phyloP scores from a whole-genome alignment of 2,329 filamentous ascomycete species.

The Diaporthe citriasiana region DNA sequence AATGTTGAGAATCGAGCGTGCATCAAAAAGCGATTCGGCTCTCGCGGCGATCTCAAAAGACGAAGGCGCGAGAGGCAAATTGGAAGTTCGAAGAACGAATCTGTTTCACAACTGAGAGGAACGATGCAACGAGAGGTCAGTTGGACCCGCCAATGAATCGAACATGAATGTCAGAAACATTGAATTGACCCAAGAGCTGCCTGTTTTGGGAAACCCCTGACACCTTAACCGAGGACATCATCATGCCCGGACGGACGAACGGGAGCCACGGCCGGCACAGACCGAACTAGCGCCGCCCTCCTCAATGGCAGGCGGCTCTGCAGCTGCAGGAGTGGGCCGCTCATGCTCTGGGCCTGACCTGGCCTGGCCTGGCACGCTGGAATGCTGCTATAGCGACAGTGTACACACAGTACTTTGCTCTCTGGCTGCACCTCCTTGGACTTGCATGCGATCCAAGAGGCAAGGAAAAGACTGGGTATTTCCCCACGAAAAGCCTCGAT shows the following conservation, averaged over 20 bases:
- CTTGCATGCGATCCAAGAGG: neutral
- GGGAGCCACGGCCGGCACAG: slow-evolving; percentile 33
- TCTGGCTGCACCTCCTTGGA: neutral
- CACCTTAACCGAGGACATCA: slow-evolving; percentile 35
- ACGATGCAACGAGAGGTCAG: neutral
- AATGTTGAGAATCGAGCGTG: neutral
- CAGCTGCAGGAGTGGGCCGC: slow-evolving; percentile 24
- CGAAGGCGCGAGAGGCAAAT: slow-evolving; percentile 27
- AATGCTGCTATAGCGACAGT: neutral
- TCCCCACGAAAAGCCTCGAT: slow-evolving; percentile 7
- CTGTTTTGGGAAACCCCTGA: slow-evolving; percentile 14
- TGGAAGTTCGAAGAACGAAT: neutral
- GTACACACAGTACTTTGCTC: neutral
- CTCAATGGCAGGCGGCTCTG: slow-evolving; percentile 7
- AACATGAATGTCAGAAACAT: slow-evolving; percentile 11
- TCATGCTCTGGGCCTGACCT: neutral
- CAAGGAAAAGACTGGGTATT: slow-evolving; percentile 1
- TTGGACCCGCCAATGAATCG: neutral
- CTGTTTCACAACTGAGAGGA: neutral
- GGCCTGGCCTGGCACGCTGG: neutral
- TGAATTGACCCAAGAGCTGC: slow-evolving; percentile 4
- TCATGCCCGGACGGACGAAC: slow-evolving; percentile 25
- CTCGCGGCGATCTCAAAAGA: slow-evolving; percentile 26
- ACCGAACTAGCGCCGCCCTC: slow-evolving; percentile 22
- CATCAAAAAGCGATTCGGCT: slow-evolving; percentile 27